Base-by-base conservation (phyloP, 1,284 basidiomycete genomes). In the Trichosporon faecale region DNA sequence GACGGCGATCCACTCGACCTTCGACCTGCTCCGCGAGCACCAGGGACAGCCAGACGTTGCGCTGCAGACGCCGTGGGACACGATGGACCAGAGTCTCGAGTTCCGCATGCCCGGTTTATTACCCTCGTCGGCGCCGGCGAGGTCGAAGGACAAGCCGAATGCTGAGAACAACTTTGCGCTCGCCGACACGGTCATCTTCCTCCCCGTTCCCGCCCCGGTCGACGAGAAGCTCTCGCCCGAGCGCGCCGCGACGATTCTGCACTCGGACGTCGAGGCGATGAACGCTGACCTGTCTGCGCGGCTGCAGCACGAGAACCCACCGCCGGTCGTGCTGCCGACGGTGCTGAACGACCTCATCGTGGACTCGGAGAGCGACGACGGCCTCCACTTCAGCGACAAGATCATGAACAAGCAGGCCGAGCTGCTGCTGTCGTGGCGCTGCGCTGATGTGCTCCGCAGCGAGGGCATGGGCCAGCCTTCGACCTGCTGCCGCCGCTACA, bases 201-300 rank as follows among this genome's bases (percentile, higher is more conserved):
- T 94, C 8, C 93, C 93, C 5, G 87, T 94, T 25, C 83, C 93
- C 31, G 85, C 92, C 18, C 92, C 93, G 5, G 88, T 94, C n/a
- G 88, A 91, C 76, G 86, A 88, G 57, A 85, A 90, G 75, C 84
- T 95, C 33, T 87, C 88, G 0, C 78, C 84, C 1, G 88, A 90
- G 40, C 87, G 92, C 70, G 88, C 88, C 7, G 78, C 84, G 63
- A 89, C 88, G 11, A 92, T 95, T 85, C 87, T 87, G 66, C 86
- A 88, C 29, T 87, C 89, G 27, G 91, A 94, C 76, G 89, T 94
- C 69, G 91, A 93, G 76, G 91, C 91, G 31, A 93, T 95, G 91
- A 94, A 95, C 80, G 89, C 90, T 2, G 91, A 92, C 80, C 85
- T 95, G 49, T 85, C 85, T 67, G 91, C 92, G 76, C 88, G 91